These are phyloP conservation scores for Vitis rotundifolia DNA, from an alignment of 164 flowering plant species.

Conservation along the genomic window DNA sequence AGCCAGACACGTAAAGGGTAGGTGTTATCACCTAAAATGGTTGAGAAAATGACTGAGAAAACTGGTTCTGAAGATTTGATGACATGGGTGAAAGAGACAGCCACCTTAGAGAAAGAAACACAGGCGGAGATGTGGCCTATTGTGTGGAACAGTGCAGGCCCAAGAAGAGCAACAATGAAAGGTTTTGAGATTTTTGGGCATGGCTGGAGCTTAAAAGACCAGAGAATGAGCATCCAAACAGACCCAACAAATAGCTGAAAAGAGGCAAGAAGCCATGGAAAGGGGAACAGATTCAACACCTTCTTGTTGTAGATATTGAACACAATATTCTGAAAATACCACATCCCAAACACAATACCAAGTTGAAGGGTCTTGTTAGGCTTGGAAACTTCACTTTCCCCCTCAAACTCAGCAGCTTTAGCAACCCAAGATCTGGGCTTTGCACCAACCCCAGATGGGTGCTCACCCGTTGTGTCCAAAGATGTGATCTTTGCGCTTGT, in stretches of 20 bases:
- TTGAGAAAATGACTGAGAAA: slow-evolving; percentile 75
- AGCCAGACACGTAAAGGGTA: slow-evolving; percentile 83
- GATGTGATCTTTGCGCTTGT: slow-evolving; percentile 7
- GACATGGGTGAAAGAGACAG: slow-evolving; percentile 96
- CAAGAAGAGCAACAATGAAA: slow-evolving; percentile 76
- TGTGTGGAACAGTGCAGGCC: slow-evolving; percentile 87
- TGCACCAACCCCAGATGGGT: slow-evolving; percentile 23
- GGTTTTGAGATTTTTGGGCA: slow-evolving; percentile 70
- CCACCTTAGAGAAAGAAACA: slow-evolving; percentile 89
- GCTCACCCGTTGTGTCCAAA: slow-evolving; percentile 2
- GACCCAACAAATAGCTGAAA: slow-evolving; percentile 83
- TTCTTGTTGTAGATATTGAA: slow-evolving; percentile 94
- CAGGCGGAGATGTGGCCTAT: slow-evolving; percentile 91
- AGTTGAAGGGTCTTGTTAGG: slow-evolving; percentile 51
- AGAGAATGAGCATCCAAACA: slow-evolving; percentile 76
- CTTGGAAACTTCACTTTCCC: slow-evolving; percentile 28
- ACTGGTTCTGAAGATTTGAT: slow-evolving; percentile 91
- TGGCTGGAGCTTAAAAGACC: slow-evolving; percentile 73
- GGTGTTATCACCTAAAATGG: slow-evolving; percentile 60
- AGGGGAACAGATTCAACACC: slow-evolving; percentile 71
- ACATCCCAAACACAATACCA: slow-evolving; percentile 73
- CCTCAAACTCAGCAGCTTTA: slow-evolving; percentile 45
- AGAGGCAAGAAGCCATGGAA: slow-evolving; percentile 87
- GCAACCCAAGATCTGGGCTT: slow-evolving; percentile 22
- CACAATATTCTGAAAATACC: slow-evolving; percentile 87